These are phyloP conservation scores for Cytospora schulzeri DNA, from an alignment of 2,329 filamentous ascomycete species.

Conservation along the genomic window DNA sequence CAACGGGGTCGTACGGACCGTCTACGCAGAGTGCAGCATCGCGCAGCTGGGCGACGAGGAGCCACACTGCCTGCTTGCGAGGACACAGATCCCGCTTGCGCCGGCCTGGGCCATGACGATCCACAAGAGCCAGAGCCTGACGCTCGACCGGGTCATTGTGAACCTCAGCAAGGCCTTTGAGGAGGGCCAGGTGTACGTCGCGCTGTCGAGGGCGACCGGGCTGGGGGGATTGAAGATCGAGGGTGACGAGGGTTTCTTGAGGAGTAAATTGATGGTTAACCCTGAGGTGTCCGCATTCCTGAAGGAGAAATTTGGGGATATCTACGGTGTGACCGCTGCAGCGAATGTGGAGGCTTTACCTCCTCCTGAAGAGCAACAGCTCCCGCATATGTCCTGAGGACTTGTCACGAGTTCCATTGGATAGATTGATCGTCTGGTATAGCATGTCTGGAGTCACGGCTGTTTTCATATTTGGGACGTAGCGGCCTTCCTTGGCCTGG, in stretches of 20 bases:
- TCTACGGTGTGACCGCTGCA: conserved; percentile 14
- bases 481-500: not conserved
- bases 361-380: not conserved
- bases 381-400: not conserved
- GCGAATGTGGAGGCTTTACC: not conserved
- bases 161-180: conserved; percentile 56
- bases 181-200: conserved; percentile 63
- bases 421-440: not conserved
- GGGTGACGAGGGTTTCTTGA: conserved; percentile 35
- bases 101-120: conserved; percentile 66
- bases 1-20: conserved; percentile 47
- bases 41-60: conserved; percentile 47
- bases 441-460: not conserved
- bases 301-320: conserved; percentile 38
- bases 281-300: conserved; percentile 40
- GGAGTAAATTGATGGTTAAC: conserved; percentile 37
- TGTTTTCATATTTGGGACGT: not conserved
- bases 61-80: conserved; percentile 51
- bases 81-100: conserved; percentile 64
- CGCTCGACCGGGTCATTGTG: conserved; percentile 59
- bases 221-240: conserved; percentile 51
- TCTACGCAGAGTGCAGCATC: conserved; percentile 54
- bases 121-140: conserved; percentile 66
- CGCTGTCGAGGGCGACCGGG: conserved; percentile 57
- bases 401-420: not conserved